Evolutionary conservation across 148 eudicot genomes (phyloP).

Genomic region (Beta vulgaris): DNA sequence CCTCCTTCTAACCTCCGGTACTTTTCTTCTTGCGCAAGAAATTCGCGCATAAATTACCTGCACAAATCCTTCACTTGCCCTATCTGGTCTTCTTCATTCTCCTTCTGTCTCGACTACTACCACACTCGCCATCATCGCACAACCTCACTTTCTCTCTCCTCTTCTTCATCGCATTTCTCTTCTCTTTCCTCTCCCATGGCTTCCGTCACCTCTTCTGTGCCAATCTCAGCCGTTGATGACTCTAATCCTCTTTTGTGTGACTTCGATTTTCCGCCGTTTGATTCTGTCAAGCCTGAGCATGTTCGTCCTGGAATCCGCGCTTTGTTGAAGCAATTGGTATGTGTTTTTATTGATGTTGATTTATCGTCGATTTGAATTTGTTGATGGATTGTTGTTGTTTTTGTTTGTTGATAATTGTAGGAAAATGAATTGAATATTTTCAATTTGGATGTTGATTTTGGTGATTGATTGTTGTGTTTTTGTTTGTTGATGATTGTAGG

Average conservation of each 20-base stretch:
- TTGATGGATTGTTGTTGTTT: no score
- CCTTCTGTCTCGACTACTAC: constrained; percentile 43
- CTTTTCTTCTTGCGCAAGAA: constrained; percentile 14
- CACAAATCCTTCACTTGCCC: constrained; percentile 61
- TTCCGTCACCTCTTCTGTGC: constrained; percentile 21
- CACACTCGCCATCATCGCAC: constrained; percentile 7
- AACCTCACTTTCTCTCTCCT: constrained; percentile 19
- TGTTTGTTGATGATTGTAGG: constrained; percentile 33
- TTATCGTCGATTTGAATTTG: not conserved
- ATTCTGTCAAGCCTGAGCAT: constrained; percentile 62
- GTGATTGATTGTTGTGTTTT: not conserved
- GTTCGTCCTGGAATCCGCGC: constrained; percentile 87
- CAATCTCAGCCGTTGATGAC: constrained; percentile 16
- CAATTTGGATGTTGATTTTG: not conserved
- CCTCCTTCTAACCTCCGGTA: constrained; percentile 22
- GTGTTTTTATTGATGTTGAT: not conserved
- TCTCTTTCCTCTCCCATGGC: constrained; percentile 23
- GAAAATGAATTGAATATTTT: constrained; percentile 63
- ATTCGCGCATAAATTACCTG: constrained; percentile 21
- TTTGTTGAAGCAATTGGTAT: constrained; percentile 55
- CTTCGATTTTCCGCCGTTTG: constrained; percentile 87
- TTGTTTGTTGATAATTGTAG: constrained; percentile 25
- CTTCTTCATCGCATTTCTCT: constrained; percentile 5
- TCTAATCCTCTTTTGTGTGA: constrained; percentile 61
- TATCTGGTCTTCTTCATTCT: constrained; percentile 78